Evolutionary conservation across 768 basidiomycete species (phyloP), one percentile per base, ranked within the genome.

Genomic region (Termitomyces sp.): DNA sequence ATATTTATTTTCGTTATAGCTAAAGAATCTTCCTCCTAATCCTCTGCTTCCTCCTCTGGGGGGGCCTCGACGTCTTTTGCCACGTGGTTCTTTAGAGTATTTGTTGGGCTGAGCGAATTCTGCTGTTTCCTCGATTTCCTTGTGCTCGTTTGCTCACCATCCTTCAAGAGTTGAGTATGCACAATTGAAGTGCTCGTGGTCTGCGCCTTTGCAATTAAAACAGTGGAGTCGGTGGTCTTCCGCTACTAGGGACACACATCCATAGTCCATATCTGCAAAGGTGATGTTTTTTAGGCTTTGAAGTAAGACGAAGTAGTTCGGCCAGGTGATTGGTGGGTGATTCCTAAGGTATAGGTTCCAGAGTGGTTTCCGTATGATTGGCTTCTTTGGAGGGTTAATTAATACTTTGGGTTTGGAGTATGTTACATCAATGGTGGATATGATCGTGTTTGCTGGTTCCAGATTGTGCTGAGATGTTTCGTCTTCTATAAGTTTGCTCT

Each of bases 351-450:
- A 26, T 26, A 26, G 26, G 26, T 26, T 26, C 26, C 26, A 26
- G 2, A 26, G 26, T 2, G 26, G 4, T 26, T 26, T 26, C 2
- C 26, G 4, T 2, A 26, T 4, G 4, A 26, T 2, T 26, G 26
- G 18, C 5, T 18, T 18, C 6, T 1, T 16, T 1, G 6, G 5
- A 0, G 38, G 1, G 6, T 38, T 36, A 3, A 5, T 2, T 1
- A 36, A 5, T 0, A 36, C 20, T 1, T 43, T 3, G n/a, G 3
- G 20, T 16, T 38, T 38, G 18, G 38, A 16, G 5, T 6, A 18
- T 1, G 1, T 0, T 0, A 38, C 7, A 2, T 38, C 38, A 2
- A 38, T 38, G 0, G 16, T 0, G 0, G 2, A 18, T 3, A 18
- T 38, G 0, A 18, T 38, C 0, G 9, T 2, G 6, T 3, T 18